Evolutionary conservation across 345 rosid genomes (phyloP), one percentile per base, ranked within the genome.

Genomic region (Gynandropsis gynandra): DNA sequence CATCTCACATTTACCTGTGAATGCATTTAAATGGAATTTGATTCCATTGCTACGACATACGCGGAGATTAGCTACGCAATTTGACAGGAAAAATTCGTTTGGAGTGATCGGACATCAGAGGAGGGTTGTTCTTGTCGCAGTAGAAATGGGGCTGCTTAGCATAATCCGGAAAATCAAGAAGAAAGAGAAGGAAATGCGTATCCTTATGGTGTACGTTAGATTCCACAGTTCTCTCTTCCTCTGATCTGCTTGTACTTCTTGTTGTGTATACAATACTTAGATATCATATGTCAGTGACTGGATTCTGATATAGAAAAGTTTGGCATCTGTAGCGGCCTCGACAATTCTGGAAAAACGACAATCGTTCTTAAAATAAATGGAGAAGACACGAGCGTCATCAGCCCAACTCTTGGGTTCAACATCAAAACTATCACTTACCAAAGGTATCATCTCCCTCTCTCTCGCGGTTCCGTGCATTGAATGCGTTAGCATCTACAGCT

Each of bases 171-270:
- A 90, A 63, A 84, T 90, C 65, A 90, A 87, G 76, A 84, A 74
- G 70, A 92, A 84, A 33, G 98, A 92, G 77, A 92, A 84, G 50
- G 95, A 92, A 70, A 84, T 87, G 96, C 93, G 95, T 27, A 84
- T 84, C 44, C 89, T 92, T 13, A 87, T 92, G 96, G 96, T 92
- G 95, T 87, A 78, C 42, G 86, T 59, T 16, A 48, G 7, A 47
- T 64, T 50, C 14, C 34, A 4, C 41, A 40, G 37, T 18, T 38
- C 11, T 55, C 9, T 32, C 7, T 37, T 16, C 8, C 17, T 32
- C 38, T 1, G 19, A 1, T 65, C 14, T 29, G 20, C 0, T 17
- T 27, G n/a, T 13, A 7, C 20, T 4, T 24, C 4, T 24, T 5
- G 29, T 24, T 24, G 29, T 24, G 29, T 24, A 24, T 5, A 24